Base-by-base conservation (phyloP, 768 basidiomycete genomes). In the Tricholoma terreum region DNA sequence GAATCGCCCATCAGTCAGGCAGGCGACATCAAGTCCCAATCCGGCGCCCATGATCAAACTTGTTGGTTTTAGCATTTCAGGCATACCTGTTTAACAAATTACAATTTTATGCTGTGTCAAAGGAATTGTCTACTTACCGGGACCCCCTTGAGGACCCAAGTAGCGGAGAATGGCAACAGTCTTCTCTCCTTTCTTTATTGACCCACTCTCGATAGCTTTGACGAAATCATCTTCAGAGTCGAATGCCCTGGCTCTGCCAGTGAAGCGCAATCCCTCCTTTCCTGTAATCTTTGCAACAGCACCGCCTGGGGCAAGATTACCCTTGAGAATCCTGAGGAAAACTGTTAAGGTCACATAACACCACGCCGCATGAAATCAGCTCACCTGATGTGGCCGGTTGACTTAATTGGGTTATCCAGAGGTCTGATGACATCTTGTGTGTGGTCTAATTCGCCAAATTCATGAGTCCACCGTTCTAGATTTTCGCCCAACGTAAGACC, bases 11-110 rank as follows among this genome's bases (percentile, higher is more conserved):
- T 99, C 96, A 15, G 97, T 99, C 62, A 99, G 73, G 72, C 93
- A 98, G 36, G 96, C 96, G 50, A 98, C 97, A 64, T 98, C 96
- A 62, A 89, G 77, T 10, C 97, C 97, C 10, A 98, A 81, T 10
- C 97, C 97, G 11, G 97, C 97, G 55, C 97, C 97, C 92, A 99
- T 98, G 72, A 99, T 94, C 67, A 98, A 71, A 77, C 92, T 92
- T 31, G 96, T 98, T 22, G 95, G 95, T 71, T 98, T 98, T 57
- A 98, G 81, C 97, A 99, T 99, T 78, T 99, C 97, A 50, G 94
- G 96, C 96, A 99, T 99, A 61, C 94, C 94, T 89, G 67, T 45
- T 55, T 56, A 50, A 58, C 50, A 58, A 53, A 65, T 60, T 42
- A 48, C 19, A 24, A 50, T 36, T n/a, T 58, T 22, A 19, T 38